Evolutionary conservation across 192 early-diverging fungal species (phyloP), one percentile per base, ranked within the genome.

Genomic region (Linderina pennispora): DNA sequence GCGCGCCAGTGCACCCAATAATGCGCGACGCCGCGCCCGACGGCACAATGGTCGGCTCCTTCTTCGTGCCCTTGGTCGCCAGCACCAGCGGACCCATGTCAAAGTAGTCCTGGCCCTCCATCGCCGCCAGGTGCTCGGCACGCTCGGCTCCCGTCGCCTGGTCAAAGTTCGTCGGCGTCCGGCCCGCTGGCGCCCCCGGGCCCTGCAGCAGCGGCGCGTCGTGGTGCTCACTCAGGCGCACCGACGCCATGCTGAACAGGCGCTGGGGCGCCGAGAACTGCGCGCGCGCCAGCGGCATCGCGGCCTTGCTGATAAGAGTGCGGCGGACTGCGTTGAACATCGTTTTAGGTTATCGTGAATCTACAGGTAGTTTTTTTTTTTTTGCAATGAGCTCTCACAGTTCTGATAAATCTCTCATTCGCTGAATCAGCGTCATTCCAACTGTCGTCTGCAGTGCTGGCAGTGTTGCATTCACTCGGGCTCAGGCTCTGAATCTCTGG

Each of bases 1-100:
- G 91, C 66, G 82, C 91, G 45, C 96, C 96, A 85, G 73, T 60
- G 85, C 96, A 99, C 22, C 90, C 96, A 48, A 97, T 80, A 55
- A 89, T 86, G 36, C 88, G 84, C 58, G 82, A 78, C 37, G 78
- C 77, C 58, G 94, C 88, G 35, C 77, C 69, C 23, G 90, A 91
- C 40, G 74, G 63, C 41, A 99, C 85, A 48, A 95, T 76, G 49
- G 92, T 85, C 48, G 94, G 96, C 67, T 91, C 80, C 23, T 76
- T 67, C 62, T 77, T 75, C 34, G 96, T 96, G 35, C 87, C 89
- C 53, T 82, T 72, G 58, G 82, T 75, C 21, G 73, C 70, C 59
- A 94, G 45, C 22, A 71, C 34, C 56, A 97, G 76, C 23, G 91
- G 90, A 17, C 82, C 75, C 74, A 94, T 68, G 62, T 96, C 92